A percentile compares a stretch with the other conserved stretches of the same genome.
Evolutionary conservation across 2,329 filamentous ascomycete species (phyloP).

Genomic region (Macrophomina phaseolina): DNA sequence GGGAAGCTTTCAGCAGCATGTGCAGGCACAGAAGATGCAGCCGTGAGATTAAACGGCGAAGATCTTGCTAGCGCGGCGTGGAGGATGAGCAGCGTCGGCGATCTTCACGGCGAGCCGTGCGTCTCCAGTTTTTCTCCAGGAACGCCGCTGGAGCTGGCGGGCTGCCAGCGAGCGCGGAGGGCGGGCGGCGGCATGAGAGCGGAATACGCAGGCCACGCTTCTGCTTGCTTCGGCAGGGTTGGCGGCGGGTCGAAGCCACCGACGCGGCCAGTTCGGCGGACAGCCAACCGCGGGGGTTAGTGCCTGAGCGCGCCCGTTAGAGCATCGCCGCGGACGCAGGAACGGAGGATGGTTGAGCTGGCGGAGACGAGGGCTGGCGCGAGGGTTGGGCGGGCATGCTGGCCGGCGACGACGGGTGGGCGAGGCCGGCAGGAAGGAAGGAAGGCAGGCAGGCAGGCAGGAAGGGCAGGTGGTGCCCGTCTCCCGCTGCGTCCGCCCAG

Average conservation of each 20-base stretch:
- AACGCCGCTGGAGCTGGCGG: not conserved
- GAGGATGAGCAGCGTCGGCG: constrained; percentile 7
- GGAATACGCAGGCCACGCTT: not conserved
- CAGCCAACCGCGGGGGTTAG: not conserved
- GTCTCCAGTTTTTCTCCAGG: constrained; percentile 13
- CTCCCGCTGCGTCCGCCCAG: too few relatives aligned
- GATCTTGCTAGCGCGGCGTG: constrained; percentile 11
- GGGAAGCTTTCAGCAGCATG: not conserved
- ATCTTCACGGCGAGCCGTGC: constrained; percentile 6
- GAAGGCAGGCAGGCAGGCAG: not conserved
- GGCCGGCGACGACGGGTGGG: too few relatives aligned
- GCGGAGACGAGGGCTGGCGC: not conserved
- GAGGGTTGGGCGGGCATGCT: too few relatives aligned
- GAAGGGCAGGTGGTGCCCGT: too few relatives aligned
- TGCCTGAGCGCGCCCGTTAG: constrained; percentile 8
- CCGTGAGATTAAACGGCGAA: constrained; percentile 14
- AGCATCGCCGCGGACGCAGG: constrained; percentile 2
- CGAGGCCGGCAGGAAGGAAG: not conserved
- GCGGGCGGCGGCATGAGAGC: not conserved
- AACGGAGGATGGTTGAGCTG: not conserved
- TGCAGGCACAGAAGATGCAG: not conserved
- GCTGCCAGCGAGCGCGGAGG: not conserved
- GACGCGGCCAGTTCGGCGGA: constrained; percentile 2
- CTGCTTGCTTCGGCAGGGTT: not conserved
- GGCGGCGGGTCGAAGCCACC: not conserved